Base-by-base conservation (phyloP, 352 stramenopile genomes). In the Phytophthora sojae region DNA sequence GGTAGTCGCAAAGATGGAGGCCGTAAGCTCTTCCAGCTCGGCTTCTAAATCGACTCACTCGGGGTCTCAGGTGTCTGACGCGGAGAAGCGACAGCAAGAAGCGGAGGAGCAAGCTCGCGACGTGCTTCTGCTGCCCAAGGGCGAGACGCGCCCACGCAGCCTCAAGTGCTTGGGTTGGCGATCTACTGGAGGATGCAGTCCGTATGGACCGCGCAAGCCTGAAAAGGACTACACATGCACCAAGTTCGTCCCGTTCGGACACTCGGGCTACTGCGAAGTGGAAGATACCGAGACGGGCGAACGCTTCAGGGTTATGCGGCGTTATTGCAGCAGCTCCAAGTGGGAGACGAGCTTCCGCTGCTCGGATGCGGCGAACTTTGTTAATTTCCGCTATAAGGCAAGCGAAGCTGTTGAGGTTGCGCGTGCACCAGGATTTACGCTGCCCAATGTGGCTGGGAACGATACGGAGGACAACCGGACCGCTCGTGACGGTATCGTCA, bases 221-320 rank as follows among this genome's bases (percentile, higher is more conserved):
- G 62, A 69, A 19, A 64, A 69, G 1, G 74, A 81, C 53, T 35
- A 59, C 12, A 47, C 17, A 0, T 81, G 70, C 57, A 54, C 45
- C 2, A 59, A 56, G 17, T 37, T 60, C 15, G 39, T 81, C 45
- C 73, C 76, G 0, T 50, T 62, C 17, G 74, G 81, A 11, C 71
- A 75, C n/a, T 77, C 73, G 1, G 85, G 82, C 21, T 92, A 88
- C 67, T 79, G 71, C 37, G 67, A 79, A 21, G 67, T 79, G n/a
- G 53, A 77, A 54, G 72, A 88, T 58, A 70, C 52, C 0, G 51
- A 71, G 0, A 77, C 66, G 2, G 80, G 81, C 25, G 64, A 76
- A 47, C 75, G 62, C 3, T 69, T 86, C 29, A 73, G 69, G 30
- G 68, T 85, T 3, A 82, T 89, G 74, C 56, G 65, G n/a, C 59